Percentiles rank a stretch among this genome's conserved stretches.
Conservation (phyloP, 257 asterid genomes). For the Craterostigma plantagineum region DNA sequence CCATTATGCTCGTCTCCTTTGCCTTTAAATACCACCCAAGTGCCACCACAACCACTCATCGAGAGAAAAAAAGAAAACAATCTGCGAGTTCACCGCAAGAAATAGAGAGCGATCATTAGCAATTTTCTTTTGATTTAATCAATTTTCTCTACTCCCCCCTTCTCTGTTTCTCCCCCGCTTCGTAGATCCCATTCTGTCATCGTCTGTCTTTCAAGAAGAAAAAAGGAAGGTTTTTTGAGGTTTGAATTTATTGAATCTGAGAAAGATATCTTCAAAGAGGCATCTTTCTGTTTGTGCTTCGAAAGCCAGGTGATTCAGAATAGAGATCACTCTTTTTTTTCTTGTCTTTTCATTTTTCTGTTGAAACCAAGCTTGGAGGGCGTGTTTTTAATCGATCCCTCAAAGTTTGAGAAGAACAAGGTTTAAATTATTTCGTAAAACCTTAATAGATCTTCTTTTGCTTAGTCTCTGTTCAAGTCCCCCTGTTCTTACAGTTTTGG, state of each 20-base stretch:
- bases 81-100: conserved; percentile 28
- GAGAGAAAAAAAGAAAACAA: conserved; percentile 36
- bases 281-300: conserved; percentile 20
- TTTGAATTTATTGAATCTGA: conserved; percentile 18
- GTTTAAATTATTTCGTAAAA: neutral
- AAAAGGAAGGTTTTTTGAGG: conserved; percentile 17
- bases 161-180: conserved; percentile 53
- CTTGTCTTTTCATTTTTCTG: neutral
- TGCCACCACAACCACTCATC: conserved; percentile 6
- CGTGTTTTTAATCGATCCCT: conserved; percentile 9
- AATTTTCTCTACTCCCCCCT: conserved; percentile 13
- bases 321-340: conserved; percentile 30
- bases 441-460: neutral
- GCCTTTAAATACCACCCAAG: conserved; percentile 27
- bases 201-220: conserved; percentile 52
- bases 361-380: neutral
- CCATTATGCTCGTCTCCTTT: conserved; percentile 1
- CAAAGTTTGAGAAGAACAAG: conserved; percentile 7
- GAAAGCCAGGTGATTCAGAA: conserved; percentile 95
- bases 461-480: neutral
- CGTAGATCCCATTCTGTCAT: conserved; percentile 84
- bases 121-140: conserved; percentile 5
- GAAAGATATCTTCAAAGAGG: conserved; percentile 6
- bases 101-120: conserved; percentile 9
- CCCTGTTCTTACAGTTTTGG: too few relatives aligned